Percentiles rank a stretch among this genome's conserved stretches.
These are phyloP conservation scores for Piloderma croceum DNA, from an alignment of 768 basidiomycete species.

Conservation along the genomic window DNA sequence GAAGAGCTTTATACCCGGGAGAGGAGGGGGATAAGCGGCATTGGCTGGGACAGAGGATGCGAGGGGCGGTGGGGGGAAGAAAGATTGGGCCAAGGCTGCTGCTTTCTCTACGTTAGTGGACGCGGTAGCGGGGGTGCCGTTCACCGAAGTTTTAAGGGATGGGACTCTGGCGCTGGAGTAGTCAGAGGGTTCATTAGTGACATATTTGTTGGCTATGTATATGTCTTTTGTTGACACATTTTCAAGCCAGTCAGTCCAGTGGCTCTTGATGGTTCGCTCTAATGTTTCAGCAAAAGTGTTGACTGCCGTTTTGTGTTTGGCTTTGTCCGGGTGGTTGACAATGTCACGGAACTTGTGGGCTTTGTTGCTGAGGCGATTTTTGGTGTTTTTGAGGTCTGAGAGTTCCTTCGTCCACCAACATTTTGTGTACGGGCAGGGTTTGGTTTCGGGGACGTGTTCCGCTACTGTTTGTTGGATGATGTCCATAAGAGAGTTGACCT, in stretches of 20 bases:
- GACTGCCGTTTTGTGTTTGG: neutral
- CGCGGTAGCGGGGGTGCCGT: neutral
- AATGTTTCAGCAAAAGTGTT: slow-evolving; percentile 10
- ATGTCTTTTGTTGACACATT: slow-evolving; percentile 6
- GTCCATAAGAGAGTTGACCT: neutral
- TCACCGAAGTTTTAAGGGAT: slow-evolving; percentile 6
- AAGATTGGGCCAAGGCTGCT: slow-evolving; percentile 7
- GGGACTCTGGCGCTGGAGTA: slow-evolving; percentile 7
- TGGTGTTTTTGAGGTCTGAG: neutral
- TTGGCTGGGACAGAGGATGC: neutral
- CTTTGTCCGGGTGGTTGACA: slow-evolving; percentile 3
- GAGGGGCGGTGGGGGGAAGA: slow-evolving; percentile 15
- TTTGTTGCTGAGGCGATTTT: slow-evolving; percentile 1
- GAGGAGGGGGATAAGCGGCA: slow-evolving; percentile 6
- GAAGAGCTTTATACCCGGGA: neutral
- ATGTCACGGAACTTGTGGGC: neutral
- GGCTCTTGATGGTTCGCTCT: slow-evolving; percentile 12
- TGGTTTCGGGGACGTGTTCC: slow-evolving; percentile 2
- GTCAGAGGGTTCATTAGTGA: neutral
- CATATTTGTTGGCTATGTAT: slow-evolving; percentile 16
- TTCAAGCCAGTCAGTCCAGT: slow-evolving; percentile 22
- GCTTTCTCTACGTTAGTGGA: slow-evolving; percentile 15
- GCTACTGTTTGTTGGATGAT: slow-evolving; percentile 11
- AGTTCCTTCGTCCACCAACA: slow-evolving; percentile 20
- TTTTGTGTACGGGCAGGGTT: slow-evolving; percentile 13